These are phyloP conservation scores for Cutaneotrichosporon cavernicola DNA, from an alignment of 1,284 basidiomycete species.

Conservation along the genomic window DNA sequence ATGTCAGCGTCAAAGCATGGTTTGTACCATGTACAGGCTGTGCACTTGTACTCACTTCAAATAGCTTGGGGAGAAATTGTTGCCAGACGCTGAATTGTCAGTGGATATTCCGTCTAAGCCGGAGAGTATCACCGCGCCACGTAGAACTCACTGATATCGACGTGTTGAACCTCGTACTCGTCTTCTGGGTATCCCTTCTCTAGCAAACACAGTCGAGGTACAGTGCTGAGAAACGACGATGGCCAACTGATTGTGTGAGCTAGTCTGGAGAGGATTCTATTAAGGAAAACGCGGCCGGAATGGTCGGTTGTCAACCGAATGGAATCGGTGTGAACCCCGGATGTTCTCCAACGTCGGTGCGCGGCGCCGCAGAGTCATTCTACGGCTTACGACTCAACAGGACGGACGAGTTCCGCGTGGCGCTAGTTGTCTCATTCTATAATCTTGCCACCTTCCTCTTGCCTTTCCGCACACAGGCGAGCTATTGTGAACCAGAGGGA, in stretches of 20 bases:
- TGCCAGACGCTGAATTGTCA: constrained; percentile 49
- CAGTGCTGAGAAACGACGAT: constrained; percentile 51
- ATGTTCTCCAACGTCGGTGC: too few relatives aligned
- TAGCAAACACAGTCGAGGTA: constrained; percentile 49
- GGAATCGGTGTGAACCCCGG: too few relatives aligned
- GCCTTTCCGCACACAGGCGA: neutral
- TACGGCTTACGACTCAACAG: too few relatives aligned
- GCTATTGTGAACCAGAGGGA: neutral
- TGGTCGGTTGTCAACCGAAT: neutral
- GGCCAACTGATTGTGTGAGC: constrained; percentile 39
- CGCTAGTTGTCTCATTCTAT: too few relatives aligned
- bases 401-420: too few relatives aligned
- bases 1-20: neutral
- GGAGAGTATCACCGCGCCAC: neutral
- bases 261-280: neutral
- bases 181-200: constrained; percentile 55
- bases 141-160: constrained; percentile 48
- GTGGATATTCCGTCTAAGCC: too few relatives aligned
- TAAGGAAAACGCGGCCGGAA: neutral
- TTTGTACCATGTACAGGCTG: neutral
- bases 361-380: too few relatives aligned
- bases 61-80: constrained; percentile 55
- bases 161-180: constrained; percentile 50
- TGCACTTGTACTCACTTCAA: constrained; percentile 41
- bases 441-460: too few relatives aligned